Conservation (phyloP, 2,329 filamentous ascomycete genomes). For the Xylaria arbuscula region DNA sequence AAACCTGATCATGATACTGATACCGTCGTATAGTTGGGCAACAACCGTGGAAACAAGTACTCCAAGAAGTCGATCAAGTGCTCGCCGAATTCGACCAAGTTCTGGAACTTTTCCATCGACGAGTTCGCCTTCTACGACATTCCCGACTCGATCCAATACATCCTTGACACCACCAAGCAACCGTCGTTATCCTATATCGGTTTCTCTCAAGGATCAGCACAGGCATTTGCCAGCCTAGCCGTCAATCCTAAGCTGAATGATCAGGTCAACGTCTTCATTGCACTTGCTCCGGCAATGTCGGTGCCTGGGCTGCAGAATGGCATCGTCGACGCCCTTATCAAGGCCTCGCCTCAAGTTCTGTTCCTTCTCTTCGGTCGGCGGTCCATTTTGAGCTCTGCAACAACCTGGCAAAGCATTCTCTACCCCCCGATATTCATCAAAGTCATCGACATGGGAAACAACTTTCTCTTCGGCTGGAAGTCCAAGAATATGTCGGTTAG, state of each 20-base stretch:
- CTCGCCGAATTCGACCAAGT: constrained; percentile 78
- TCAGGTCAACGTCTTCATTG: constrained; percentile 95
- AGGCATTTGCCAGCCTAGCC: constrained; percentile 92
- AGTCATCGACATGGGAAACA: constrained; percentile 82
- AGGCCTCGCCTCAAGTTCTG: constrained; percentile 90
- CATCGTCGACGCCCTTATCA: constrained; percentile 91
- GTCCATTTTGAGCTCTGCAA: constrained; percentile 90
- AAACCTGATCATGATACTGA: constrained; percentile 42
- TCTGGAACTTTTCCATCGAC: constrained; percentile 99
- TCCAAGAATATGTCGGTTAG: constrained; percentile 83
- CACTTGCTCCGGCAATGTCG: constrained; percentile 94
- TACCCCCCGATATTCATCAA: constrained; percentile 94
- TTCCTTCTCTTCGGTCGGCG: constrained; percentile 93
- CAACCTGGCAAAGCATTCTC: constrained; percentile 96
- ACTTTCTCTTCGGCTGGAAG: constrained; percentile 90
- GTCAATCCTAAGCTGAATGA: constrained; percentile 93
- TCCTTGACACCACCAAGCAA: constrained; percentile 84
- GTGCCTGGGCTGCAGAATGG: constrained; percentile 90
- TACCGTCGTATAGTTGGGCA: constrained; percentile 73
- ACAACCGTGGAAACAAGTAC: constrained; percentile 99
- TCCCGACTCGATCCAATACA: constrained; percentile 91
- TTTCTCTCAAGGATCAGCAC: constrained; percentile 96
- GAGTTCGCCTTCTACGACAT: constrained; percentile 99
- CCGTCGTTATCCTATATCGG: constrained; percentile 93
- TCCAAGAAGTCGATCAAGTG: constrained; percentile 89